Evolutionary conservation across 2,329 filamentous ascomycete species (phyloP).

Genomic region (Bipolaris oryzae): DNA sequence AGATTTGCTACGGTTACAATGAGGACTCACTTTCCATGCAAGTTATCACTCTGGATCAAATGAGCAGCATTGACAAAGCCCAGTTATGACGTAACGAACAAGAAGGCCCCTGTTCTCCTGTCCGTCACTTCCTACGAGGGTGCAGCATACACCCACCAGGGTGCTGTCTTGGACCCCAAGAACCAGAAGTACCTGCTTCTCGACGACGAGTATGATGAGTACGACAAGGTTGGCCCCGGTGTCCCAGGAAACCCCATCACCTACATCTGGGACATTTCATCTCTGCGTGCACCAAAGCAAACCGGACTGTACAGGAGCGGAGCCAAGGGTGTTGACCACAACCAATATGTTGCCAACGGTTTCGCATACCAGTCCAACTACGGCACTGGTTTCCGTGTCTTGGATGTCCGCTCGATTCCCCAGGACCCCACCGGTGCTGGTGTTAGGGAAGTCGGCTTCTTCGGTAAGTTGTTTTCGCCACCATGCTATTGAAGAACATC

Average conservation of each 20-base stretch:
- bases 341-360: conserved; percentile 54
- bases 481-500: not conserved
- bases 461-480: conserved; percentile 22
- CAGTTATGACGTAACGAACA: conserved; percentile 61
- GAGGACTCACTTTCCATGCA: conserved; percentile 52
- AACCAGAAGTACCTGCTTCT: conserved; percentile 47
- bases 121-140: conserved; percentile 63
- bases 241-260: conserved; percentile 45
- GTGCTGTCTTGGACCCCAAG: conserved; percentile 55
- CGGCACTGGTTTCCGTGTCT: conserved; percentile 50
- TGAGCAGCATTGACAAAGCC: conserved; percentile 31
- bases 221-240: conserved; percentile 44
- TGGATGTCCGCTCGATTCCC: conserved; percentile 52
- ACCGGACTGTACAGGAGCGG: conserved; percentile 52
- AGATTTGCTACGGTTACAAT: conserved; percentile 65
- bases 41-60: too few species aligned
- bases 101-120: conserved; percentile 54
- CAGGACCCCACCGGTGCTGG: conserved; percentile 49
- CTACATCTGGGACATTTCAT: conserved; percentile 50
- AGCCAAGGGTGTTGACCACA: conserved; percentile 54
- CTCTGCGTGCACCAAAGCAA: conserved; percentile 45
- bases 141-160: conserved; percentile 65
- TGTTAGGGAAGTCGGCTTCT: conserved; percentile 53
- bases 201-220: conserved; percentile 50
- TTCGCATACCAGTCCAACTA: conserved; percentile 54